These are phyloP conservation scores for Leishmania lainsoni DNA, from an alignment of 208 protist genomes.

Conservation along the genomic window DNA sequence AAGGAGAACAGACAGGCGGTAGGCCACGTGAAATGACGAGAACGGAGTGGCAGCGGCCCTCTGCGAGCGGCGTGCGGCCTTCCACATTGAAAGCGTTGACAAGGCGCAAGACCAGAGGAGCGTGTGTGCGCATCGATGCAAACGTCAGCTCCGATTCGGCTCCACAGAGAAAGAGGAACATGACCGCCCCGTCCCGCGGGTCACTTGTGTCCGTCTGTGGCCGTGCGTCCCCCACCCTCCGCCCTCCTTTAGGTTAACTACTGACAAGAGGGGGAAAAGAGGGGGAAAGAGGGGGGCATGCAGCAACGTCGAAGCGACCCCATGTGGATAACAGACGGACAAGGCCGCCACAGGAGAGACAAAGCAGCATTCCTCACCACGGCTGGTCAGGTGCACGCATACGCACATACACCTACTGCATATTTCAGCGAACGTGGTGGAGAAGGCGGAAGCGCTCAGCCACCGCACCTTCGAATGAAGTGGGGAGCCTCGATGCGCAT, in stretches of 20 bases:
- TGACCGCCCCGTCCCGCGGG: background rate
- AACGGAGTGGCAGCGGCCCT: background rate
- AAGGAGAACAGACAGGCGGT: background rate
- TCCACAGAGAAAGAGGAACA: background rate
- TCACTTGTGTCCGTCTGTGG: background rate
- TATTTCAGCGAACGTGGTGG: background rate
- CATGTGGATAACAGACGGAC: no score
- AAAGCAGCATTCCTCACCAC: background rate
- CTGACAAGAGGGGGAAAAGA: background rate
- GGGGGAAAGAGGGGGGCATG: background rate
- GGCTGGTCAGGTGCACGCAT: background rate
- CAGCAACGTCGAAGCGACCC: background rate
- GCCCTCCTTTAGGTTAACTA: background rate
- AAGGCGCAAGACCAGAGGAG: background rate
- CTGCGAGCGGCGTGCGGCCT: background rate
- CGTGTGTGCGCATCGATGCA: background rate
- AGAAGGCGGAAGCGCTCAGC: background rate
- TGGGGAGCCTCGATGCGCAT: background rate
- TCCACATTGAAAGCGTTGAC: background rate
- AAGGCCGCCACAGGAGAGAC: background rate
- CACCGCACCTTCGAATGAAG: background rate
- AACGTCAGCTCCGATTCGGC: background rate
- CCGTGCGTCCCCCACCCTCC: no score
- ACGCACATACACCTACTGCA: background rate
- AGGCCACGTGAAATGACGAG: background rate